Evolutionary conservation across 192 early-diverging fungal genomes (phyloP).

Genomic region (Spizellomyces sp.): DNA sequence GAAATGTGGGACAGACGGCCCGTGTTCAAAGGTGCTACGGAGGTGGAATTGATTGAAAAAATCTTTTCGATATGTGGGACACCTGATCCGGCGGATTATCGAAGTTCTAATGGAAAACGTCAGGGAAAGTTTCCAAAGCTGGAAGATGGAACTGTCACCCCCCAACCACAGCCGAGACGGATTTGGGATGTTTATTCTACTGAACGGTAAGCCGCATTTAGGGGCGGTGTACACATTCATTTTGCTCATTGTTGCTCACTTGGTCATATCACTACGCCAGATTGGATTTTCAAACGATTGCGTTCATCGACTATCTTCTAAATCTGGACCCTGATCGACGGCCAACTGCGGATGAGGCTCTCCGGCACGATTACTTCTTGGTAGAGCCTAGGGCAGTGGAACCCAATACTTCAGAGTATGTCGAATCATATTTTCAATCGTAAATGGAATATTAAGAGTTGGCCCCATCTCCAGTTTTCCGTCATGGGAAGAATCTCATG

Average conservation of each 20-base stretch:
- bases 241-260: not conserved
- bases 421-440: no score
- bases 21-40: constrained; percentile 79
- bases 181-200: not conserved
- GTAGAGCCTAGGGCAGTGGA: constrained; percentile 11
- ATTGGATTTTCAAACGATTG: constrained; percentile 10
- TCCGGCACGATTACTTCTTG: constrained; percentile 80
- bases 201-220: no score
- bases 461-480: not conserved
- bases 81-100: constrained; percentile 80
- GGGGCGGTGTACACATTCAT: not conserved
- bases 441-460: no score
- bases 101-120: not conserved
- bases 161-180: not conserved
- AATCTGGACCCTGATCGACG: constrained; percentile 76
- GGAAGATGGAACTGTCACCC: not conserved
- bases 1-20: constrained; percentile 86
- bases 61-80: constrained; percentile 89
- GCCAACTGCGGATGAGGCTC: constrained; percentile 70
- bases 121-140: not conserved
- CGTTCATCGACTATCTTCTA: constrained; percentile 75
- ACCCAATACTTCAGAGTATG: constrained; percentile 36
- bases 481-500: not conserved
- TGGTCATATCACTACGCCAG: not conserved
- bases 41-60: constrained; percentile 73